phyloP scores from a whole-genome alignment of 1,284 basidiomycete genomes.

The Marasmius tenuissimus region DNA sequence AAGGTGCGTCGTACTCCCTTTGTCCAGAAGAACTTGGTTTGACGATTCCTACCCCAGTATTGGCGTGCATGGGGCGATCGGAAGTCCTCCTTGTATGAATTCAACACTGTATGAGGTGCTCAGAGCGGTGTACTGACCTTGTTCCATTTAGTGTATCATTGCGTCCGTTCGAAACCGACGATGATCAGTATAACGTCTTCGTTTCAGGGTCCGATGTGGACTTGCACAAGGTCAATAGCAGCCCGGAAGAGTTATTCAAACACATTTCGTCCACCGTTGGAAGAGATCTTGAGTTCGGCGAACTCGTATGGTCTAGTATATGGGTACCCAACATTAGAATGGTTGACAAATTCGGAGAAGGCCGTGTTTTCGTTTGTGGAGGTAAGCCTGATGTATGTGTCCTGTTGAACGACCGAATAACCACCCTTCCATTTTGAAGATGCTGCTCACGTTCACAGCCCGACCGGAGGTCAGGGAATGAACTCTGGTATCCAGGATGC shows the following conservation, averaged over 20 bases:
- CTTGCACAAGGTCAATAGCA: constrained; percentile 23
- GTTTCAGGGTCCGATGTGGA: constrained; percentile 29
- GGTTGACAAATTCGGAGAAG: constrained; percentile 27
- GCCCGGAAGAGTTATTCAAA: constrained; percentile 29
- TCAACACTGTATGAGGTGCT: neutral
- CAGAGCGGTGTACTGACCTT: neutral
- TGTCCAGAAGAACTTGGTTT: neutral
- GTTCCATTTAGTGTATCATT: constrained; percentile 27
- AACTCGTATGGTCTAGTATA: constrained; percentile 27
- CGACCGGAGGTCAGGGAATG: constrained; percentile 24
- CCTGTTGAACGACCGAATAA: neutral
- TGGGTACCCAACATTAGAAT: constrained; percentile 32
- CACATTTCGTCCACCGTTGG: constrained; percentile 31
- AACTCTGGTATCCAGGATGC: constrained; percentile 27
- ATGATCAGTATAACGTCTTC: constrained; percentile 34
- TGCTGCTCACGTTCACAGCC: constrained; percentile 24
- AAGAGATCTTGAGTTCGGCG: constrained; percentile 32
- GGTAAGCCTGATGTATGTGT: constrained; percentile 19
- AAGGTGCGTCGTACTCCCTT: constrained; percentile 25
- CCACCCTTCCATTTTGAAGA: constrained; percentile 9
- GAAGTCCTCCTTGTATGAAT: constrained; percentile 23
- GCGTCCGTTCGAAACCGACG: constrained; percentile 27
- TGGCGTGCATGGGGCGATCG: constrained; percentile 38
- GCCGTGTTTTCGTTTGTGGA: constrained; percentile 31
- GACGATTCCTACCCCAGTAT: constrained; percentile 18